A percentile compares a stretch with the other conserved stretches of the same genome.
These are phyloP conservation scores for Pestalotiopsis sp. DNA, from an alignment of 2,329 filamentous ascomycete species.

Conservation along the genomic window DNA sequence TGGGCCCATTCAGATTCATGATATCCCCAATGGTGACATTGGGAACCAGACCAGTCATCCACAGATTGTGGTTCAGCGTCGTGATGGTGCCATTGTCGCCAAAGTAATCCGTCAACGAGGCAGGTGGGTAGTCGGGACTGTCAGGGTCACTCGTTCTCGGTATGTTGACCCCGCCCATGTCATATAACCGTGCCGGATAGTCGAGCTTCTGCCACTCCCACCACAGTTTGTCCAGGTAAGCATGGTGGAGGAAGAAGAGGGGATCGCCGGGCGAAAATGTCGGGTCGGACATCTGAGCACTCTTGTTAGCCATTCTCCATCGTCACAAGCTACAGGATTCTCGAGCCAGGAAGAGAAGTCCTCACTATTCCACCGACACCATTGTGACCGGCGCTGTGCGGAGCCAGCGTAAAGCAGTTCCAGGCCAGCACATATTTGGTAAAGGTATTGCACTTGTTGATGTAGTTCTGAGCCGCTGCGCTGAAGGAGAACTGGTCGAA, in stretches of 20 bases:
- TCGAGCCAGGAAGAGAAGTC: background rate
- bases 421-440: background rate
- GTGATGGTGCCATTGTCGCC: constrained; percentile 25
- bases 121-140: background rate
- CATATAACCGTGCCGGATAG: constrained; percentile 20
- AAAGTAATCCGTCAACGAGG: constrained; percentile 18
- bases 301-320: background rate
- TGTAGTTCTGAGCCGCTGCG: background rate
- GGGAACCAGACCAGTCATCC: constrained; percentile 22
- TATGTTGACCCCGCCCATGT: constrained; percentile 7
- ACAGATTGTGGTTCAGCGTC: constrained; percentile 28
- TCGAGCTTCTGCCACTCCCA: constrained; percentile 26
- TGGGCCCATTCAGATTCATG: constrained; percentile 21
- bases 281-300: background rate
- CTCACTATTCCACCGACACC: constrained; percentile 1
- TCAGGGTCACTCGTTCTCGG: background rate
- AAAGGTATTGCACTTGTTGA: background rate
- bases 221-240: constrained; percentile 25
- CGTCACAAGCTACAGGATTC: too few species aligned
- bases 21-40: constrained; percentile 28
- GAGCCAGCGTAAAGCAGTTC: background rate
- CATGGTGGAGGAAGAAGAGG: constrained; percentile 27
- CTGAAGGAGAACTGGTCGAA: background rate
- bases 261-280: constrained; percentile 20
- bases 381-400: constrained; percentile 1